Evolutionary conservation across 768 basidiomycete genomes (phyloP).

Genomic region (Boletellus ananas): DNA sequence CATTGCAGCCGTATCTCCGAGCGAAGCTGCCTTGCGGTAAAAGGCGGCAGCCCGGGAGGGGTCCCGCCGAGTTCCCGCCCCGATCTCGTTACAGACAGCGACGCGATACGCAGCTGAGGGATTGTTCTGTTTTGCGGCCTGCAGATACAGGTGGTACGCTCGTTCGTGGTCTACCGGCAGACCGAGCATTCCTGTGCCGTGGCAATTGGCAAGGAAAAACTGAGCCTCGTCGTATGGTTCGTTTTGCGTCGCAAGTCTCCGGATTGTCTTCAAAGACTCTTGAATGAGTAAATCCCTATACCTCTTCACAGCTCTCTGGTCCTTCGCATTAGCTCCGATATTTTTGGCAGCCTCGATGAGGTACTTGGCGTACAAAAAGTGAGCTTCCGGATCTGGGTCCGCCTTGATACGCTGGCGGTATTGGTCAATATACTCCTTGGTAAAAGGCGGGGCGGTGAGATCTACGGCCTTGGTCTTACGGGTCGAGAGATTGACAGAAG

Average conservation of each 20-base stretch:
- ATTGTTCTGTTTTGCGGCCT: slow-evolving; percentile 97
- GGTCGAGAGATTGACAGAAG: slow-evolving; percentile 54
- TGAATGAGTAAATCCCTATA: slow-evolving; percentile 84
- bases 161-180: slow-evolving; percentile 96
- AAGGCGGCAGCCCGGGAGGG: slow-evolving; percentile 87
- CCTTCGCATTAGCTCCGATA: slow-evolving; percentile 67
- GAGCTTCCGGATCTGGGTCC: slow-evolving; percentile 97
- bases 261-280: slow-evolving; percentile 89
- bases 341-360: slow-evolving; percentile 97
- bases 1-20: slow-evolving; percentile 98
- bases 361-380: slow-evolving; percentile 98
- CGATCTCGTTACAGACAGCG: slow-evolving; percentile 98
- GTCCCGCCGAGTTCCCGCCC: slow-evolving; percentile 90
- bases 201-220: slow-evolving; percentile 97
- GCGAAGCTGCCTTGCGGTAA: slow-evolving; percentile 92
- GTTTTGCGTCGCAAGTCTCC: slow-evolving; percentile 88
- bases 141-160: slow-evolving; percentile 94
- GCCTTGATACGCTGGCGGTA: slow-evolving; percentile 96
- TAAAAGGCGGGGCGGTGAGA: slow-evolving; percentile 79
- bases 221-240: slow-evolving; percentile 94
- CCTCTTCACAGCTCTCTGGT: slow-evolving; percentile 82
- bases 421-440: slow-evolving; percentile 95
- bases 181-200: slow-evolving; percentile 94
- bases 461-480: slow-evolving; percentile 80
- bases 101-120: slow-evolving; percentile 93